Conservation (phyloP, 23 red algal genomes). For the Gracilariopsis chorda region DNA sequence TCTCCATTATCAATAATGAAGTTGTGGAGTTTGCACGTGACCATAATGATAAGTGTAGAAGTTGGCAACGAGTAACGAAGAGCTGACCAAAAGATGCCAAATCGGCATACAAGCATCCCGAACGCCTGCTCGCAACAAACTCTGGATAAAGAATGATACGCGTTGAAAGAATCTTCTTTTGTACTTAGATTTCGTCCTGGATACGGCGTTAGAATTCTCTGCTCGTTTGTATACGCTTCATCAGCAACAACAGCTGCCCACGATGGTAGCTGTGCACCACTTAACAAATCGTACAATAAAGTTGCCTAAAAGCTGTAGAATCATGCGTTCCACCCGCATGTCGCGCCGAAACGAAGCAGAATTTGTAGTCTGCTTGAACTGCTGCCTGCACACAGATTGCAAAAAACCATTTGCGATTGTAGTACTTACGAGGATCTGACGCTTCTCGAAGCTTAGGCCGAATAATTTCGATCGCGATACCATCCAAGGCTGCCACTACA, state of each 20-base stretch:
- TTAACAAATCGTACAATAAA: neutral
- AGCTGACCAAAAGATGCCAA: conserved; percentile 33
- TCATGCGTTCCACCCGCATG: conserved; percentile 7
- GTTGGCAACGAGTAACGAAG: neutral
- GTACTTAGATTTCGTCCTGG: neutral
- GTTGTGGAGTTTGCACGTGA: conserved; percentile 38
- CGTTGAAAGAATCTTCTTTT: conserved; percentile 5
- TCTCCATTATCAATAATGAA: neutral
- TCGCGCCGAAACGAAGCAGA: conserved; percentile 8
- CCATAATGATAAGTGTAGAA: neutral
- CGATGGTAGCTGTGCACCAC: no score
- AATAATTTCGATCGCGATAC: no score
- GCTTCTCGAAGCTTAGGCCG: neutral
- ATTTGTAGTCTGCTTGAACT: conserved; percentile 29
- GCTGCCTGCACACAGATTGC: conserved; percentile 29
- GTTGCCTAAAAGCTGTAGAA: conserved; percentile 22
- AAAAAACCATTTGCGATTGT: conserved; percentile 4
- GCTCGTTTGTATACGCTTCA: conserved; percentile 21
- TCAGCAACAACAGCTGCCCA: neutral
- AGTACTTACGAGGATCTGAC: conserved; percentile 5
- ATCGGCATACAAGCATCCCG: conserved; percentile 34
- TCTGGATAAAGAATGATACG: neutral
- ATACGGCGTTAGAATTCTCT: neutral
- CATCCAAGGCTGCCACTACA: no score
- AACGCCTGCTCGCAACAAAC: neutral